A percentile compares a stretch with the other conserved stretches of the same genome.
Evolutionary conservation across 345 rosid genomes (phyloP).

Genomic region (Eutrema yunnanense): DNA sequence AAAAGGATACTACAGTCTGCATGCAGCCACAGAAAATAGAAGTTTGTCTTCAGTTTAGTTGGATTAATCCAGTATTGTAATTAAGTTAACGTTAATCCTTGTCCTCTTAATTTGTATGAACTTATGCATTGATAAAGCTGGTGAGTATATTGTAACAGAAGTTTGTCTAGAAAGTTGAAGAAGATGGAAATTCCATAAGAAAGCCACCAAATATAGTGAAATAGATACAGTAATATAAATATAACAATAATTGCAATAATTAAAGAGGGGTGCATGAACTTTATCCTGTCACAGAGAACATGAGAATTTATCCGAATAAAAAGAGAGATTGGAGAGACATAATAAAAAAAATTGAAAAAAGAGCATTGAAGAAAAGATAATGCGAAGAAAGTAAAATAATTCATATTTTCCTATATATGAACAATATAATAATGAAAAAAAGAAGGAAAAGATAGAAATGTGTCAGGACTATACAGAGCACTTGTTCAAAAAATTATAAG

Average conservation of each 20-base stretch:
- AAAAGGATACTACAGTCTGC: too few relatives aligned
- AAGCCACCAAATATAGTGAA: neutral
- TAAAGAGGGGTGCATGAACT: conserved; percentile 29
- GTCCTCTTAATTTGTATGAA: neutral
- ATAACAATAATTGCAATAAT: conserved; percentile 16
- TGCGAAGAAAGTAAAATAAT: conserved; percentile 8
- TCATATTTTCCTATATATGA: conserved; percentile 1
- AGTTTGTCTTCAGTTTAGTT: neutral
- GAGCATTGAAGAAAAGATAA: conserved; percentile 27
- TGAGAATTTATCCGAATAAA: conserved; percentile 55
- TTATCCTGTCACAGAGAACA: conserved; percentile 57
- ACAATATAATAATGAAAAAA: conserved; percentile 14
- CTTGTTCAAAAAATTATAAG: conserved; percentile 23
- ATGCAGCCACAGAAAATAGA: too few relatives aligned
- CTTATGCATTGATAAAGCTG: neutral
- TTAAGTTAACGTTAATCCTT: neutral
- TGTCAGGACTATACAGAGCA: conserved; percentile 71
- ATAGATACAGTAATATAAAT: neutral
- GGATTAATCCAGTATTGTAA: neutral
- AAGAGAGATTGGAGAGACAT: conserved; percentile 13
- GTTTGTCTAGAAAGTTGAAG: neutral
- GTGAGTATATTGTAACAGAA: conserved; percentile 5
- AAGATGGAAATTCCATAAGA: neutral
- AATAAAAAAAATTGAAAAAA: neutral
- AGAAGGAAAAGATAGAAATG: conserved; percentile 30